Evolutionary conservation across 208 protist species (phyloP), one percentile per base, ranked within the genome.

Genomic region (Leishmania gerbilli): DNA sequence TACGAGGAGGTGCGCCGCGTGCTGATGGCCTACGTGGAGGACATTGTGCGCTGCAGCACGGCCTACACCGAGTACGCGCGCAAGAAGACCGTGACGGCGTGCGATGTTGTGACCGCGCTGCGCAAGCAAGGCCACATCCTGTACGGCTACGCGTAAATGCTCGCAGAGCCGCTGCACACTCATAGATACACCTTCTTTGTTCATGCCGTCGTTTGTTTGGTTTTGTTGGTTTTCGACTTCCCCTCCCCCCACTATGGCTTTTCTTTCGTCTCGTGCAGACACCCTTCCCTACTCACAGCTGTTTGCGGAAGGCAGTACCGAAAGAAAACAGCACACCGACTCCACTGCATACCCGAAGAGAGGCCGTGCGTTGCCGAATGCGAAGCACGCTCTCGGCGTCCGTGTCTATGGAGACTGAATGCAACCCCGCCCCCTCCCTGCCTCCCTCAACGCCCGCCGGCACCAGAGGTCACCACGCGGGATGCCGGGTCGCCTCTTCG

Each of bases 51-150:
- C 77, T 93, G 94, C 81, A 88, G 93, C 69, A 87, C 94, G 34
- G 88, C 92, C 51, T 97, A 97, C 90, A 94, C 93, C 65, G 92
- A 96, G 84, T 95, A 97, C 86, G 86, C 88, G 45, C 84, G 90
- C 79, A 84, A 93, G 80, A 94, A 94, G 84, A 98, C 93, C 53
- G 91, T 97, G 60, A 97, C 92, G 75, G 89, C 94, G 53, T 81
- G 84, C 31, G 95, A 97, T 81, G 92, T 98, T 65, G 93, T 97
- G 79, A 95, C 95, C 79, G 93, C 95, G 53, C 87, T 98, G 47
- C 95, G 95, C 88, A 93, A 95, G 86, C 91, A 89, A 78, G 95
- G 95, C 79, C 85, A 94, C 84, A 97, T 95, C 68, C 84, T 98
- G 34, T 97, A 98, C 85, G 94, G 95, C 79, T 98, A 96, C 84